Conservation (phyloP, 768 basidiomycete genomes). For the Lactifluus pinguis region DNA sequence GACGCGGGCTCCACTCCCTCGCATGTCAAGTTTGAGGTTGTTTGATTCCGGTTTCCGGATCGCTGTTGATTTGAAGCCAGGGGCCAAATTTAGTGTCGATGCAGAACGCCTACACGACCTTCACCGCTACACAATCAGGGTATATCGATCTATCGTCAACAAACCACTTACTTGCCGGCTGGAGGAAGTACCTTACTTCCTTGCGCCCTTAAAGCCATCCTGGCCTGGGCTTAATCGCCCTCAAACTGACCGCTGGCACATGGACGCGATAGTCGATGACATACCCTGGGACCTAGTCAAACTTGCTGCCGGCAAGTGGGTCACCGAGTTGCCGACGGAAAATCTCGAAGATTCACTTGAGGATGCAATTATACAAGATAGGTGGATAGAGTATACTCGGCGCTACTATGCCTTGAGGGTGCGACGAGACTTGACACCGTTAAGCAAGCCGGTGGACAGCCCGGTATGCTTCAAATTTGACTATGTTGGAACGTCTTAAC, state of each 20-base stretch:
- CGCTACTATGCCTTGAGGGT: slow-evolving; percentile 51
- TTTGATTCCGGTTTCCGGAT: slow-evolving; percentile 46
- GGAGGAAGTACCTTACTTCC: slow-evolving; percentile 52
- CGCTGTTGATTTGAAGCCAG: slow-evolving; percentile 36
- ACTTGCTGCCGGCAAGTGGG: slow-evolving; percentile 44
- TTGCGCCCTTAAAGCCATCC: slow-evolving; percentile 45
- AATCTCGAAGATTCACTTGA: slow-evolving; percentile 31
- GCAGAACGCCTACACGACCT: slow-evolving; percentile 39
- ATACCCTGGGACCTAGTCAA: slow-evolving; percentile 60
- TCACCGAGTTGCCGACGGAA: slow-evolving; percentile 36
- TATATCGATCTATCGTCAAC: slow-evolving; percentile 56
- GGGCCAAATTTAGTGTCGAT: slow-evolving; percentile 41
- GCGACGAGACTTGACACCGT: slow-evolving; percentile 59
- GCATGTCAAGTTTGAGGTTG: slow-evolving; percentile 44
- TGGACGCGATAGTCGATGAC: slow-evolving; percentile 32
- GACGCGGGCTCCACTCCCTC: slow-evolving; percentile 58
- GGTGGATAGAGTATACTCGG: slow-evolving; percentile 66
- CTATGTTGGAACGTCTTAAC: neutral
- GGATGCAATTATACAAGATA: slow-evolving; percentile 64
- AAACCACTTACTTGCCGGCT: slow-evolving; percentile 52
- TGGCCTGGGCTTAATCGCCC: slow-evolving; percentile 29
- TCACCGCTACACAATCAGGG: slow-evolving; percentile 52
- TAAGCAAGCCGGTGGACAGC: slow-evolving; percentile 60
- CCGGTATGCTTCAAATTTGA: slow-evolving; percentile 34
- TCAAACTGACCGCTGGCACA: slow-evolving; percentile 22